Conservation (phyloP, 1,284 basidiomycete species). For the Ganoderma meredithae region DNA sequence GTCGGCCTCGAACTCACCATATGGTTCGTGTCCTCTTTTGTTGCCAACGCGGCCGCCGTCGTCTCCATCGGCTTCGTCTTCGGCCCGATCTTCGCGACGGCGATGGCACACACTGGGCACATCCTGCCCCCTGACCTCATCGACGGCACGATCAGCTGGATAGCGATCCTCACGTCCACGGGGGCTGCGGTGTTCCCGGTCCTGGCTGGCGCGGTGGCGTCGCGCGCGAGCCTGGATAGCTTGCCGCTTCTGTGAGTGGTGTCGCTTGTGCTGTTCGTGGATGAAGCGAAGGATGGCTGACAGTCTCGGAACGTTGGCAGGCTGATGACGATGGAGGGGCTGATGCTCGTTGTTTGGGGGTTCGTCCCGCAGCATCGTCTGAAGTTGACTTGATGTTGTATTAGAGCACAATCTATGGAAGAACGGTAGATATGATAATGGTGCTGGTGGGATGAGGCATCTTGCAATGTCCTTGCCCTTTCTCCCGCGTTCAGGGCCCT, state of each 20-base stretch:
- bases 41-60: background rate
- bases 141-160: background rate
- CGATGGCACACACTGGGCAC: background rate
- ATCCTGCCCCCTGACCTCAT: background rate
- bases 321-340: constrained; percentile 53
- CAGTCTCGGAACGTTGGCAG: constrained; percentile 38
- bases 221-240: constrained; percentile 53
- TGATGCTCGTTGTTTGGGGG: constrained; percentile 55
- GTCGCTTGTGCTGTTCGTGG: no score
- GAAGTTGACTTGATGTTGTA: constrained; percentile 35
- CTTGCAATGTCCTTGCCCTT: no score
- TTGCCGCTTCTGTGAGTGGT: constrained; percentile 62
- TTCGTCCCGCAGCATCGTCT: constrained; percentile 44
- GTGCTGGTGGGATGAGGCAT: no score
- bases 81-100: background rate
- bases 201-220: constrained; percentile 62
- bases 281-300: background rate
- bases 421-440: no score
- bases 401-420: no score
- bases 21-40: background rate
- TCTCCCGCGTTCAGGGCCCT: no score
- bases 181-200: constrained; percentile 65
- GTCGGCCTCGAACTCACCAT: background rate
- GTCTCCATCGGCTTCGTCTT: background rate
- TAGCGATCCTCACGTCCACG: background rate